These are phyloP conservation scores for Cystobasidiopsis lactophilus DNA, from an alignment of 768 basidiomycete genomes.

Conservation along the genomic window DNA sequence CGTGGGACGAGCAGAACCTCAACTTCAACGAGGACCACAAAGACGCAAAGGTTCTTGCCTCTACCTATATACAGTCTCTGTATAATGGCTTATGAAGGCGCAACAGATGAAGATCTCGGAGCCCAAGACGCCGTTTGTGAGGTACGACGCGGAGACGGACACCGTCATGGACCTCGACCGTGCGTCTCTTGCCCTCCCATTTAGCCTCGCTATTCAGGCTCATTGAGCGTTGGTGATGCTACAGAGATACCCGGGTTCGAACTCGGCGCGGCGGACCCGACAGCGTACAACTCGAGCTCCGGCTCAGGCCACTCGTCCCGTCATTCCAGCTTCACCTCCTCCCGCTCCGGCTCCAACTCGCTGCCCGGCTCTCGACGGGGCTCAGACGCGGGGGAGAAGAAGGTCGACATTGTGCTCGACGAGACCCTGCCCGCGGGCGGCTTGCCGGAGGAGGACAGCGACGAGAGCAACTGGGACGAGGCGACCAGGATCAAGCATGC, in stretches of 20 bases:
- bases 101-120: conserved; percentile 19
- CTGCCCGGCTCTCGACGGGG: conserved; percentile 2
- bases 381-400: conserved; percentile 15
- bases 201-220: not conserved
- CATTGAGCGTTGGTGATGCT: not conserved
- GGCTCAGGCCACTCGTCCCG: not conserved
- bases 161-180: conserved; percentile 20
- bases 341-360: not conserved
- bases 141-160: conserved; percentile 22
- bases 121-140: conserved; percentile 20
- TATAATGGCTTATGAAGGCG: not conserved
- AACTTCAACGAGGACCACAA: conserved; percentile 17
- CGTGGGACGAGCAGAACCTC: conserved; percentile 19
- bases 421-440: not conserved
- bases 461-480: conserved; percentile 8
- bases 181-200: not conserved
- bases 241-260: conserved; percentile 21
- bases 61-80: not conserved
- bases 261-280: conserved; percentile 12
- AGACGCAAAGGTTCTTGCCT: not conserved
- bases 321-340: not conserved
- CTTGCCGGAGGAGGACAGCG: conserved; percentile 2
- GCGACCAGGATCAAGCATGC: conserved; percentile 2
- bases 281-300: not conserved
- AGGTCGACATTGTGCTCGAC: conserved; percentile 12